Percentiles rank a stretch among this genome's conserved stretches.
Evolutionary conservation across 495 filamentous ascomycete species (phyloP).

Genomic region (Achaetomiella virescens): DNA sequence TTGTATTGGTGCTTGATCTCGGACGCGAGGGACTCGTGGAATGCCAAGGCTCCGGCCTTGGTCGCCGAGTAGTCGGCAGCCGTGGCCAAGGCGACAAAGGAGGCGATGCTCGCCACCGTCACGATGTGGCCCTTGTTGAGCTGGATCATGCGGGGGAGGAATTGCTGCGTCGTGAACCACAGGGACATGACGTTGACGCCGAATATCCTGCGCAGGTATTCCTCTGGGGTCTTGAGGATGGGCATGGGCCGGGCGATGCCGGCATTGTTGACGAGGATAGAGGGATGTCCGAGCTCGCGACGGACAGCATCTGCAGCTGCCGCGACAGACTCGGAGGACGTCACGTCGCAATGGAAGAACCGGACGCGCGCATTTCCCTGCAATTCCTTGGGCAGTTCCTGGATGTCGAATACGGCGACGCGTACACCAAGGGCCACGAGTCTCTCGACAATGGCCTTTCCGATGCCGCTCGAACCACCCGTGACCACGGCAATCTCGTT

Average conservation of each 20-base stretch:
- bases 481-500: slow-evolving; percentile 63
- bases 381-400: slow-evolving; percentile 41
- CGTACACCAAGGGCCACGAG: slow-evolving; percentile 51
- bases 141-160: slow-evolving; percentile 56
- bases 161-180: slow-evolving; percentile 57
- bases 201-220: slow-evolving; percentile 53
- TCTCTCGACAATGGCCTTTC: slow-evolving; percentile 48
- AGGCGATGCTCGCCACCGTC: slow-evolving; percentile 56
- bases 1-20: slow-evolving; percentile 55
- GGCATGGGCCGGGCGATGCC: slow-evolving; percentile 51
- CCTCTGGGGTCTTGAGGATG: slow-evolving; percentile 49
- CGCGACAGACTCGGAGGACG: slow-evolving; percentile 41
- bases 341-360: slow-evolving; percentile 57
- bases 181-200: slow-evolving; percentile 61
- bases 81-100: slow-evolving; percentile 49
- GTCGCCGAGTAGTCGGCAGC: slow-evolving; percentile 60
- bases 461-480: slow-evolving; percentile 61
- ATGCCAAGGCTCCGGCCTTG: slow-evolving; percentile 58
- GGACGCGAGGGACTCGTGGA: slow-evolving; percentile 59
- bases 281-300: slow-evolving; percentile 51
- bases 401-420: slow-evolving; percentile 60
- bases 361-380: slow-evolving; percentile 39
- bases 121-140: slow-evolving; percentile 64
- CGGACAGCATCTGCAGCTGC: slow-evolving; percentile 43
- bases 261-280: slow-evolving; percentile 67